Conservation (phyloP, 805 yeast genomes). For the Candida golubevii region DNA sequence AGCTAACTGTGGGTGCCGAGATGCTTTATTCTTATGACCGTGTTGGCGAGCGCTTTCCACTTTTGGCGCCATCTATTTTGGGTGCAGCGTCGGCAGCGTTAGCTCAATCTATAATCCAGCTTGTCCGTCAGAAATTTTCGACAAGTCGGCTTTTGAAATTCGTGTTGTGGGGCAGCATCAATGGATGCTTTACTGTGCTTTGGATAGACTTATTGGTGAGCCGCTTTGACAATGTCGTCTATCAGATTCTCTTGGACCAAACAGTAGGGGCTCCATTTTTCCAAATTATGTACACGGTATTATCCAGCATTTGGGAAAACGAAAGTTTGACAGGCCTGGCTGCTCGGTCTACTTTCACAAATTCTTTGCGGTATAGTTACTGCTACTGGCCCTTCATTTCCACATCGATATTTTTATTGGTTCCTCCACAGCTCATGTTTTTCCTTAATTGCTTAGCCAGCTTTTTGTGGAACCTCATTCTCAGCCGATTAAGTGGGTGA, state of each 20-base stretch:
- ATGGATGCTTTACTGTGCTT: slow-evolving; percentile 49
- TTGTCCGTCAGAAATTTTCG: slow-evolving; percentile 27
- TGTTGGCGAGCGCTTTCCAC: slow-evolving; percentile 19
- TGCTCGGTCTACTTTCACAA: slow-evolving; percentile 32
- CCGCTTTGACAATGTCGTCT: slow-evolving; percentile 30
- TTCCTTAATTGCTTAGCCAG: slow-evolving; percentile 56
- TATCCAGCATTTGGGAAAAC: slow-evolving; percentile 54
- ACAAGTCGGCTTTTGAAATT: slow-evolving; percentile 41
- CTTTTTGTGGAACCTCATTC: slow-evolving; percentile 51
- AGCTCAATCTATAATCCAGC: slow-evolving; percentile 40
- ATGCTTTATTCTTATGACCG: slow-evolving; percentile 29
- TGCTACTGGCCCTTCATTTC: slow-evolving; percentile 60
- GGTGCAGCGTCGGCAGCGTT: slow-evolving; percentile 39
- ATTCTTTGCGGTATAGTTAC: slow-evolving; percentile 49
- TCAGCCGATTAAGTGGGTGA: slow-evolving; percentile 18
- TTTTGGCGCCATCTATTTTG: slow-evolving; percentile 35
- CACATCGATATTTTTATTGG: slow-evolving; percentile 43
- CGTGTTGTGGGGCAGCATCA: slow-evolving; percentile 55
- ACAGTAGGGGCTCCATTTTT: slow-evolving; percentile 50
- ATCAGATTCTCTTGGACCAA: slow-evolving; percentile 51
- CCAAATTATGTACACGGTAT: slow-evolving; percentile 47
- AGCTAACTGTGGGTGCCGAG: slow-evolving; percentile 21
- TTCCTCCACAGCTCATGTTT: slow-evolving; percentile 49
- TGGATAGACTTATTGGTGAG: slow-evolving; percentile 51
- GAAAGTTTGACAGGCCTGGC: slow-evolving; percentile 23